Evolutionary conservation across 2,329 filamentous ascomycete species (phyloP), one percentile per base, ranked within the genome.

Genomic region (Mycosphaerella sp.): DNA sequence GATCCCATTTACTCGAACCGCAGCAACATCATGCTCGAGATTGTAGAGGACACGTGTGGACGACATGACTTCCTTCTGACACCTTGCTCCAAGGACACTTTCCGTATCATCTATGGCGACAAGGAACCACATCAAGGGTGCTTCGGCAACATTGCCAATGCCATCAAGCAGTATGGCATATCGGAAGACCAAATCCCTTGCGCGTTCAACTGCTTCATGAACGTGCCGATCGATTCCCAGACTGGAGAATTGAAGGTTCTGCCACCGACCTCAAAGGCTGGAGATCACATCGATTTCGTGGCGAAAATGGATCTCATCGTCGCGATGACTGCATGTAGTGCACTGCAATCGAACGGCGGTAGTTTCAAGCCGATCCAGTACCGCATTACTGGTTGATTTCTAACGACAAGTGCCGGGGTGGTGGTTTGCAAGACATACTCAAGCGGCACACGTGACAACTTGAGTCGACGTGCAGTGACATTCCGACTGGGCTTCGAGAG

Each of bases 121-220:
- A 56, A 63, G 39, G 60, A 66, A 3, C 63, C 63, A 1, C 60
- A 61, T 41, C 60, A 56, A 41, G 64, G 64, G 8, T 66, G 64
- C 41, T 65, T 64, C 53, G 64, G 64, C 10, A 66, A 66, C 44
- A 56, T 66, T 5, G 60, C 60, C 1, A 47, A 56, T 23, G 62
- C 62, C 6, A 51, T 66, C 14, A 39, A 54, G 40, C 44, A 38
- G 12, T 61, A 51, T 34, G 60, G 62, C 14, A 61, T 64, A 21
- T 42, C 48, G 3, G 51, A 61, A 23, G 62, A 63, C 40, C 50
- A 56, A 8, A 61, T 64, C 10, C 63, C 64, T 21, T 60, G 55
- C 34, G 59, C 64, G 2, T 64, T 66, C 54, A 65, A 65, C 34
- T 64, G 61, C 47, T 64, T 66, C 40, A 66, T 66, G 63, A 63